Conservation (phyloP, 2,329 filamentous ascomycete genomes). For the Aspergillus fumigatus region DNA sequence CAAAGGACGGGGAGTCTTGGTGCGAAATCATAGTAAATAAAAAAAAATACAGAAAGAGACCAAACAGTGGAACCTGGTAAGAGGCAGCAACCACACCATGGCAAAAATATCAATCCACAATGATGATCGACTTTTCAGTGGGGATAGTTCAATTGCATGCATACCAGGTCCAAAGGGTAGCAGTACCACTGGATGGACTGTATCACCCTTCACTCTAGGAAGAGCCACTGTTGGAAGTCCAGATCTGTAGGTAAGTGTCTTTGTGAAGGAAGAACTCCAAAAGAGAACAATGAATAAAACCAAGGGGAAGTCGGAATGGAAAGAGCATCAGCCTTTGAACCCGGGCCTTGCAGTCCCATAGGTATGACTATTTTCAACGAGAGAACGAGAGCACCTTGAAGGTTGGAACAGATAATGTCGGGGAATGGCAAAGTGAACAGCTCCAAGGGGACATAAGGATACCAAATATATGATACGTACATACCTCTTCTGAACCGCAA, state of each 20-base stretch:
- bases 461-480: neutral
- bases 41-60: constrained; percentile 3
- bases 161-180: neutral
- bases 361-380: neutral
- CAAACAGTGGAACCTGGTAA: neutral
- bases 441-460: neutral
- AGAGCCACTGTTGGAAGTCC: neutral
- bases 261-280: neutral
- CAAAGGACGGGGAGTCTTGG: constrained; percentile 1
- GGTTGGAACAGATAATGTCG: neutral
- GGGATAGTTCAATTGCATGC: neutral
- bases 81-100: neutral
- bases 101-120: neutral
- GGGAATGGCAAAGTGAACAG: neutral
- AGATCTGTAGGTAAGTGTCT: neutral
- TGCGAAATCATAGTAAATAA: constrained; percentile 2
- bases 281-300: neutral
- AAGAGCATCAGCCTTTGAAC: neutral
- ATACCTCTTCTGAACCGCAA: neutral
- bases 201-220: neutral
- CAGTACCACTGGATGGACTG: neutral
- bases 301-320: neutral
- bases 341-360: neutral
- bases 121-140: neutral
- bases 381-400: neutral